These are phyloP conservation scores for Penium margaritaceum DNA, from an alignment of 139 green algal species.

Conservation along the genomic window DNA sequence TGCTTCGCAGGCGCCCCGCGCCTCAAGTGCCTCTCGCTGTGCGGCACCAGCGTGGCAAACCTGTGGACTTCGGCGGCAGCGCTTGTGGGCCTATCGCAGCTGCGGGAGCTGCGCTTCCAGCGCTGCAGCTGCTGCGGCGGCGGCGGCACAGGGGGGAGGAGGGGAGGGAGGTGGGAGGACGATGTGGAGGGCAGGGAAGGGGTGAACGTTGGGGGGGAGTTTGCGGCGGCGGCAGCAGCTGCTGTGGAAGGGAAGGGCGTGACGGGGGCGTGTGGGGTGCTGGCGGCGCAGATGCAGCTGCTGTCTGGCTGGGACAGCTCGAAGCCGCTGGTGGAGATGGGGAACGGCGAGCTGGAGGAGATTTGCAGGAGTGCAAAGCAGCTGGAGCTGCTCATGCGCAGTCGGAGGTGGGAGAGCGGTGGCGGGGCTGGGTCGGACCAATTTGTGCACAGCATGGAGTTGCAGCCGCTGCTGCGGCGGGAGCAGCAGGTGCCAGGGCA, in stretches of 20 bases:
- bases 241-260: no score
- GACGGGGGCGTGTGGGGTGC: neutral
- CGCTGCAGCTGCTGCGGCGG: slow-evolving; percentile 18
- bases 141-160: neutral
- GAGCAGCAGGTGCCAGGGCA: no score
- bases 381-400: no score
- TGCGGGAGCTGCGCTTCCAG: slow-evolving; percentile 24
- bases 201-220: neutral
- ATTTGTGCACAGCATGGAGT: no score
- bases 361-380: no score
- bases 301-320: no score
- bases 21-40: slow-evolving; percentile 21
- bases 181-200: no score
- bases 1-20: slow-evolving; percentile 13
- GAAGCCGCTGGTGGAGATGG: no score
- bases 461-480: no score
- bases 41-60: slow-evolving; percentile 22
- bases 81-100: neutral
- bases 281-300: neutral
- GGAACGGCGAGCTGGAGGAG: no score
- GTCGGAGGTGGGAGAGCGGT: no score
- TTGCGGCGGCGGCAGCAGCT: neutral
- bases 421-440: no score
- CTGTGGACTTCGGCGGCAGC: slow-evolving; percentile 28
- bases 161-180: neutral